Conservation (phyloP, 2,329 filamentous ascomycete genomes). For the Pezicula rhizophila region DNA sequence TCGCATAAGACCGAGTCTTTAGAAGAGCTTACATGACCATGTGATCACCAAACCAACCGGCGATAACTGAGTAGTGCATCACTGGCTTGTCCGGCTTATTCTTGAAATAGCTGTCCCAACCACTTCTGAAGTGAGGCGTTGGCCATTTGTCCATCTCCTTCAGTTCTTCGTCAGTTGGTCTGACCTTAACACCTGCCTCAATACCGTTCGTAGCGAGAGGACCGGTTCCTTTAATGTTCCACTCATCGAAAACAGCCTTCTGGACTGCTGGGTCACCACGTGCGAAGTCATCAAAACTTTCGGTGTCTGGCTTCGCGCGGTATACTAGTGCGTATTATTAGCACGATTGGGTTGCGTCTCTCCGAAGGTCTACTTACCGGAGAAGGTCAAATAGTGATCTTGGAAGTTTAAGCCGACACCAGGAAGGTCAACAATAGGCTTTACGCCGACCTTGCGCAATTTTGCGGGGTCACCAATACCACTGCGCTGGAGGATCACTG, state of each 20-base stretch:
- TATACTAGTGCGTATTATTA: conserved; percentile 52
- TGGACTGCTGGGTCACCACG: conserved; percentile 68
- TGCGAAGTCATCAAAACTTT: conserved; percentile 76
- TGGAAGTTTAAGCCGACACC: conserved; percentile 33
- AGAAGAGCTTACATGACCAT: conserved; percentile 44
- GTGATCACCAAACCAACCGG: conserved; percentile 55
- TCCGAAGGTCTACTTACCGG: background rate
- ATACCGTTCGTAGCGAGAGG: conserved; percentile 74
- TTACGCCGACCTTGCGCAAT: conserved; percentile 27
- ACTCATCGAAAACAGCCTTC: conserved; percentile 67
- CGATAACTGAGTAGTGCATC: conserved; percentile 77
- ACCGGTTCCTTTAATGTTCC: conserved; percentile 73
- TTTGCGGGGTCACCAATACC: conserved; percentile 25
- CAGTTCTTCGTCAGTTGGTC: conserved; percentile 63
- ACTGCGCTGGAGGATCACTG: conserved; percentile 15
- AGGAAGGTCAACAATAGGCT: conserved; percentile 30
- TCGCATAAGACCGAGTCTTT: background rate
- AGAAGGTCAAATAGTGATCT: conserved; percentile 18
- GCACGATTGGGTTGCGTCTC: background rate
- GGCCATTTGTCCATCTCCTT: conserved; percentile 67
- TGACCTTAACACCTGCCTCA: conserved; percentile 72
- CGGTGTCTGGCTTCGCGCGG: conserved; percentile 67
- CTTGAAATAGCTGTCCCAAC: conserved; percentile 80
- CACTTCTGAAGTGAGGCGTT: conserved; percentile 64
- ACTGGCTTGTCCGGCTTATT: conserved; percentile 81